A percentile compares a stretch with the other conserved stretches of the same genome.
These are phyloP conservation scores for Solanum hybrid DNA, from an alignment of 305 asterid genomes.

Conservation along the genomic window DNA sequence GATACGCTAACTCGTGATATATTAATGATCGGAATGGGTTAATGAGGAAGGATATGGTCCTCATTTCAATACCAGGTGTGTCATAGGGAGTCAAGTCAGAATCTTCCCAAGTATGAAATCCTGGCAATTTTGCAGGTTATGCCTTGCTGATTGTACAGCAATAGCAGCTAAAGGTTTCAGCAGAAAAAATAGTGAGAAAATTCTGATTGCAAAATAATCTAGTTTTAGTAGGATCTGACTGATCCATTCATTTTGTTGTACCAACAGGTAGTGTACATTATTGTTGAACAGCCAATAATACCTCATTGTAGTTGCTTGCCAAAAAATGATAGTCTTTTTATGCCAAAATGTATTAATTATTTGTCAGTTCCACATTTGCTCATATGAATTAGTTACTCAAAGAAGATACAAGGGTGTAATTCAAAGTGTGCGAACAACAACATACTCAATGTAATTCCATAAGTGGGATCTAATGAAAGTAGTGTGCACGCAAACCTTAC, in stretches of 20 bases:
- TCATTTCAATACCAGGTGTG: not conserved
- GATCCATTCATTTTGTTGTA: not conserved
- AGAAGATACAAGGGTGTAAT: not conserved
- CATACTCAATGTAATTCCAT: not conserved
- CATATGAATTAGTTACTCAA: not conserved
- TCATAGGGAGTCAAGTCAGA: not conserved
- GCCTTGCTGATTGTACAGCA: not conserved
- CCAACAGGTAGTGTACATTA: constrained; percentile 3
- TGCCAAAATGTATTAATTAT: not conserved
- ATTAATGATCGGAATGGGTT: not conserved
- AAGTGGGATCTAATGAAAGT: not conserved
- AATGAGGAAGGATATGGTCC: not conserved
- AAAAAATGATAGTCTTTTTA: not conserved
- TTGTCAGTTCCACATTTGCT: not conserved
- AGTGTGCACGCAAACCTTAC: not conserved
- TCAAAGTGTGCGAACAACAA: not conserved
- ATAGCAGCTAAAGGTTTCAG: not conserved
- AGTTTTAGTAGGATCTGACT: not conserved
- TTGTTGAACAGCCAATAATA: not conserved
- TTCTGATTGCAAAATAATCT: not conserved
- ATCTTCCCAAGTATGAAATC: not conserved
- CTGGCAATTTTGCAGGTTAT: not conserved
- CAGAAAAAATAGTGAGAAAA: not conserved
- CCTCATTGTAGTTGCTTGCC: not conserved
- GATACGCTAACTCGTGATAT: not conserved